Conservation (phyloP, 2,329 filamentous ascomycete species). For the Aspergillus carbonarius region DNA sequence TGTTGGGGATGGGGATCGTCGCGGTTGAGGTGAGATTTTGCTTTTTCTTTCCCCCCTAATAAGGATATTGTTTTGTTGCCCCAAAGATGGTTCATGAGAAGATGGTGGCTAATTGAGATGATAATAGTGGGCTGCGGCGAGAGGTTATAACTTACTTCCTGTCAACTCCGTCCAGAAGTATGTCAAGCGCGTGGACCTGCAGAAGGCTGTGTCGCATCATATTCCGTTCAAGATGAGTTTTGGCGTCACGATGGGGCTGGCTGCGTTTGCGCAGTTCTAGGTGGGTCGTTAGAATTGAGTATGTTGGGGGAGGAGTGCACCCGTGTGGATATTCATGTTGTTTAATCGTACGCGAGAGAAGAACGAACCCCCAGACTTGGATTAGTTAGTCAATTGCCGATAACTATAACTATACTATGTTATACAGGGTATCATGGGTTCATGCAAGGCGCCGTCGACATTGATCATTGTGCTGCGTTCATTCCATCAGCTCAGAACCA, state of each 20-base stretch:
- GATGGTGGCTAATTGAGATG: not conserved
- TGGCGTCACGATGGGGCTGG: constrained; percentile 45
- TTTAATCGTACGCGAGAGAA: not conserved
- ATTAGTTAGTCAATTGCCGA: too few relatives aligned
- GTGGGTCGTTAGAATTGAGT: not conserved
- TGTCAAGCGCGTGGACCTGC: constrained; percentile 42
- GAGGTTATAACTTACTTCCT: constrained; percentile 48
- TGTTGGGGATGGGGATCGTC: constrained; percentile 46
- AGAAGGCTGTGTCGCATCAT: constrained; percentile 39
- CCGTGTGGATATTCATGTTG: not conserved
- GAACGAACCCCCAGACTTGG: not conserved
- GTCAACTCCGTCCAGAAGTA: constrained; percentile 41
- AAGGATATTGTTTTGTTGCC: not conserved
- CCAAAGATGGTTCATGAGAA: not conserved
- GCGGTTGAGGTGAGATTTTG: constrained; percentile 41
- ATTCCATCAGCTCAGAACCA: constrained; percentile 41
- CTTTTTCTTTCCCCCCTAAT: not conserved
- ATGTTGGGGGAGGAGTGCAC: not conserved
- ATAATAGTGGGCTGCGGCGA: constrained; percentile 45
- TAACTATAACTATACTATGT: constrained; percentile 2
- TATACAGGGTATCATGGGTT: not conserved
- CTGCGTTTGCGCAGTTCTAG: constrained; percentile 47
- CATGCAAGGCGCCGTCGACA: too few relatives aligned
- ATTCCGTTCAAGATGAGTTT: constrained; percentile 49
- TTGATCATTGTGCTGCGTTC: too few relatives aligned